Conservation (phyloP, 768 basidiomycete genomes). For the Pleurotus djamor region DNA sequence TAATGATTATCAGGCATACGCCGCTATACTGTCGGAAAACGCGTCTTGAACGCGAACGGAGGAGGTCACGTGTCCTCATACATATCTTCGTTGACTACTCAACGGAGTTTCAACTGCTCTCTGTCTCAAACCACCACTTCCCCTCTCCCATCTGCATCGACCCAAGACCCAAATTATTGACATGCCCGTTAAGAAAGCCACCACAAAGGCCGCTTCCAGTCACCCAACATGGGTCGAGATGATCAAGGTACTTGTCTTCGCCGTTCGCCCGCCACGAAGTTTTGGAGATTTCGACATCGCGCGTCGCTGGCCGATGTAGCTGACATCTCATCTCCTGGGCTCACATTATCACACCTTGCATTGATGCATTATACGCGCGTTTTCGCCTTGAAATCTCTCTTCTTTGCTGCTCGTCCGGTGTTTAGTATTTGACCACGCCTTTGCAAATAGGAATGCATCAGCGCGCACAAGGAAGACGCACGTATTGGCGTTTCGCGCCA, state of each 20-base stretch:
- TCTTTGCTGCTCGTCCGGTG: background rate
- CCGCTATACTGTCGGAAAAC: too few relatives aligned
- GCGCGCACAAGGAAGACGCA: slow-evolving; percentile 68
- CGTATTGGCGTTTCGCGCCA: slow-evolving; percentile 86
- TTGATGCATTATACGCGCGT: too few relatives aligned
- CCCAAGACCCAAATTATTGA: slow-evolving; percentile 17
- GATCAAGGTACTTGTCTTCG: slow-evolving; percentile 59
- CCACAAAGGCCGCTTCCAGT: slow-evolving; percentile 38
- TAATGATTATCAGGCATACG: background rate
- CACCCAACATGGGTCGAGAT: slow-evolving; percentile 72
- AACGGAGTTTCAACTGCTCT: slow-evolving; percentile 36
- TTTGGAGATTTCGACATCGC: too few relatives aligned
- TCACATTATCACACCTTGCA: too few relatives aligned
- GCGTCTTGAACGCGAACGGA: too few relatives aligned
- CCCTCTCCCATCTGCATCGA: slow-evolving; percentile 12
- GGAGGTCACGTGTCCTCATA: slow-evolving; percentile 3
- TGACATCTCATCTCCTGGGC: background rate
- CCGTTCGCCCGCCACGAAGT: too few relatives aligned
- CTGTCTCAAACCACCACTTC: slow-evolving; percentile 48
- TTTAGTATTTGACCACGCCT: background rate
- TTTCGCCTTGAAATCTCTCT: too few relatives aligned
- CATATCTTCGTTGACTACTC: slow-evolving; percentile 4
- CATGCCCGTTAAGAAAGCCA: slow-evolving; percentile 30
- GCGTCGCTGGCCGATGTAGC: too few relatives aligned
- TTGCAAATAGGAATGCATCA: slow-evolving; percentile 73